These are phyloP conservation scores for Penicillium flavigenum DNA, from an alignment of 495 filamentous ascomycete species.

Conservation along the genomic window DNA sequence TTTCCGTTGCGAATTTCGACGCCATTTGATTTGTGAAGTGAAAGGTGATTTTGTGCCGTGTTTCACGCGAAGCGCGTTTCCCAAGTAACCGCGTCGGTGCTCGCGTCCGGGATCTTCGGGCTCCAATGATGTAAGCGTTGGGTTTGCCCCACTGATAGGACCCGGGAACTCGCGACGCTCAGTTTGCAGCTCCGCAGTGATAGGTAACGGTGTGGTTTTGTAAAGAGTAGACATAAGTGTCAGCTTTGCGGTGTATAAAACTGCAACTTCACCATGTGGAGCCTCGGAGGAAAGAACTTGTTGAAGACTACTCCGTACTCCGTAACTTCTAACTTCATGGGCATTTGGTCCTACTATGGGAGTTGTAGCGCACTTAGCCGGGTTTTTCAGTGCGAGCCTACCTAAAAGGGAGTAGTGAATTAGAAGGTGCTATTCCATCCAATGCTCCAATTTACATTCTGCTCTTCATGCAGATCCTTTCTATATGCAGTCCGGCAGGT, in stretches of 20 bases:
- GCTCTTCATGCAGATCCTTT: constrained; percentile 21
- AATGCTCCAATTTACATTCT: constrained; percentile 22
- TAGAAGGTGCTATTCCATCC: constrained; percentile 23
- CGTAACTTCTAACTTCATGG: background rate
- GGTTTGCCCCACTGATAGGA: constrained; percentile 24
- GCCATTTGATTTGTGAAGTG: background rate
- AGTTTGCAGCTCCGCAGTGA: constrained; percentile 1
- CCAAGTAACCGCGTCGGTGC: constrained; percentile 34
- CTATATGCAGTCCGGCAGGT: constrained; percentile 23
- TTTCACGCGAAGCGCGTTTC: constrained; percentile 33
- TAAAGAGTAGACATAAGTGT: background rate
- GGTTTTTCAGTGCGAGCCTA: background rate
- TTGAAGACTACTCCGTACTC: background rate
- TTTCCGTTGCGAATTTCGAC: background rate
- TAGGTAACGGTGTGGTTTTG: constrained; percentile 21
- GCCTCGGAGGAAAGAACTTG: background rate
- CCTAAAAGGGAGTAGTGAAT: constrained; percentile 2
- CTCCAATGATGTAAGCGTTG: constrained; percentile 21
- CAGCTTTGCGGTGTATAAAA: constrained; percentile 9
- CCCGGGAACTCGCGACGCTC: constrained; percentile 20
- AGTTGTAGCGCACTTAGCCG: background rate
- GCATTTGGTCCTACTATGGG: background rate
- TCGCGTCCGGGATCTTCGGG: constrained; percentile 30
- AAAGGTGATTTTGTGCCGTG: constrained; percentile 9
- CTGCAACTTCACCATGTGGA: constrained; percentile 4